phyloP scores from a whole-genome alignment of 345 rosid genomes.

The Excoecaria cochinchinensis region DNA sequence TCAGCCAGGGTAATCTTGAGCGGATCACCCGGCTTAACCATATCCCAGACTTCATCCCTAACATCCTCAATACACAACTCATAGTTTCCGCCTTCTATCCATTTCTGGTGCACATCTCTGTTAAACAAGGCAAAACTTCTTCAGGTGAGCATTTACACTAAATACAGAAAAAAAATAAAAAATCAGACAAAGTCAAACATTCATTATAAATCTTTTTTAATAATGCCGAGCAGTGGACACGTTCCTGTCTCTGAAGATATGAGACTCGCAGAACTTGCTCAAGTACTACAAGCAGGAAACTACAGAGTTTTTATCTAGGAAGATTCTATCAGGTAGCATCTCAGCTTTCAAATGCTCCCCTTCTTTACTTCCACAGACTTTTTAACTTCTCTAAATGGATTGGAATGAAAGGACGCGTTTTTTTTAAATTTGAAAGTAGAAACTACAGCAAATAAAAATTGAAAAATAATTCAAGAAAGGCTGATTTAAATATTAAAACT shows the following conservation, averaged over 20 bases:
- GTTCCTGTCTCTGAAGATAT: slow-evolving; percentile 50
- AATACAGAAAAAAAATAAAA: not conserved
- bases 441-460: not conserved
- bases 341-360: slow-evolving; percentile 73
- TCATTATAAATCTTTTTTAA: not conserved
- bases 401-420: not conserved
- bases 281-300: slow-evolving; percentile 77
- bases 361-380: slow-evolving; percentile 78
- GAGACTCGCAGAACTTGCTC: slow-evolving; percentile 74
- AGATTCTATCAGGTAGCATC: slow-evolving; percentile 94
- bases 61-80: slow-evolving; percentile 97
- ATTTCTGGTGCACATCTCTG: slow-evolving; percentile 98
- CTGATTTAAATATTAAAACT: not conserved
- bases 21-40: slow-evolving; percentile 94
- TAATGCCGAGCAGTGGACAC: not conserved
- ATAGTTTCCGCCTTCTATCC: slow-evolving; percentile 99
- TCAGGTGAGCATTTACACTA: not conserved
- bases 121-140: slow-evolving; percentile 8
- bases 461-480: not conserved
- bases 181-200: not conserved
- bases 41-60: slow-evolving; percentile 98
- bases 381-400: slow-evolving; percentile 4
- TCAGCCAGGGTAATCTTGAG: slow-evolving; percentile 67
- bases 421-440: not conserved
- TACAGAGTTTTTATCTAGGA: slow-evolving; percentile 72